Evolutionary conservation across 257 asterid species (phyloP).

Genomic region (Nicotiana benthamiana): DNA sequence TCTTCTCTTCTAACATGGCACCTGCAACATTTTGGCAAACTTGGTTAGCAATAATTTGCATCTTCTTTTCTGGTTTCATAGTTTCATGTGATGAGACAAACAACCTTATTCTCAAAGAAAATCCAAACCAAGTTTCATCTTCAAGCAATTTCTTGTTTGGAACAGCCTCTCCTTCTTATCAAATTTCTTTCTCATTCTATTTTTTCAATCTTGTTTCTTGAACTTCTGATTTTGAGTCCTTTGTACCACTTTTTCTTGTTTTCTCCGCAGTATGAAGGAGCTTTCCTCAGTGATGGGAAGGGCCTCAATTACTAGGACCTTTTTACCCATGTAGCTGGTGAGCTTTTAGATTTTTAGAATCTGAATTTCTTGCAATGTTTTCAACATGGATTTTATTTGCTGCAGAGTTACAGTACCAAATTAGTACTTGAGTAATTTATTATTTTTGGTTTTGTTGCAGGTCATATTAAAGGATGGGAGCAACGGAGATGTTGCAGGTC

Average conservation of each 20-base stretch:
- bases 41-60: neutral
- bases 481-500: conserved; percentile 33
- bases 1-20: neutral
- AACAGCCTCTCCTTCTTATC: conserved; percentile 54
- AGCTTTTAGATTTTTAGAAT: neutral
- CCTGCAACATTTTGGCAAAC: neutral
- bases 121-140: conserved; percentile 11
- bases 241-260: neutral
- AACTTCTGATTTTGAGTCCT: neutral
- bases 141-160: conserved; percentile 42
- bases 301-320: conserved; percentile 44
- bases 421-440: no score
- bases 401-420: no score
- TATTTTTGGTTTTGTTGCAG: conserved; percentile 8
- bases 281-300: conserved; percentile 32
- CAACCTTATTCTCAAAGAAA: conserved; percentile 8
- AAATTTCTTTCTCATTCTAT: neutral
- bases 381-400: neutral
- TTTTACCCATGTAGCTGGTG: conserved; percentile 35
- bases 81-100: neutral
- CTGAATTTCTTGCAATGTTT: neutral
- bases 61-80: neutral
- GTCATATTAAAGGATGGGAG: conserved; percentile 39
- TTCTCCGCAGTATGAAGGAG: conserved; percentile 38
- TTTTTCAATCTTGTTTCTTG: neutral